Evolutionary conservation across 352 stramenopile genomes (phyloP).

Genomic region (Phytophthora hibernalis): DNA sequence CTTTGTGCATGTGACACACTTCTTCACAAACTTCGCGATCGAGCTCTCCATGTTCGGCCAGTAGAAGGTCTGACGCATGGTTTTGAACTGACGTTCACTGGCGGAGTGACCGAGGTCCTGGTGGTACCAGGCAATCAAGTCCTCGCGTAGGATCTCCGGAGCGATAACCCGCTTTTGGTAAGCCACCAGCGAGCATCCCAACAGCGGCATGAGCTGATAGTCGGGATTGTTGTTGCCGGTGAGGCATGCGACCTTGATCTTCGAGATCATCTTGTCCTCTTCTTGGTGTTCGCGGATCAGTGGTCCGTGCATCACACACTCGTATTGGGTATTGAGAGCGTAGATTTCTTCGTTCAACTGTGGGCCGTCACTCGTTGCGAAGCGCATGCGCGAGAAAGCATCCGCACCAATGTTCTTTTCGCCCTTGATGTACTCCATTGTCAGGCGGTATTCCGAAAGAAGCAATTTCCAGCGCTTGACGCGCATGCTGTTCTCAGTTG

Average conservation of each 20-base stretch:
- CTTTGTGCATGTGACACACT: not conserved
- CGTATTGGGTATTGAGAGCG: not conserved
- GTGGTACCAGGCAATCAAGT: conserved; percentile 8
- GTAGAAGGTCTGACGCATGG: not conserved
- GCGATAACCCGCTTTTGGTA: conserved; percentile 13
- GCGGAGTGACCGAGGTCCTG: not conserved
- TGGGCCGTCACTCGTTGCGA: not conserved
- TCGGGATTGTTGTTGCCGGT: conserved; percentile 16
- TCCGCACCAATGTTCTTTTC: conserved; percentile 1
- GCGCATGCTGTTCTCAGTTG: not conserved
- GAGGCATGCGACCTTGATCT: conserved; percentile 7
- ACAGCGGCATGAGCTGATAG: conserved; percentile 11
- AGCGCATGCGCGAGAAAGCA: conserved; percentile 1
- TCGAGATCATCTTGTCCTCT: conserved; percentile 1
- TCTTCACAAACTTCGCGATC: conserved; percentile 1
- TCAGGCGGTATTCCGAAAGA: conserved; percentile 5
- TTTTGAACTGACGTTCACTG: not conserved
- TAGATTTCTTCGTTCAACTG: not conserved
- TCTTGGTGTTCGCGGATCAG: conserved; percentile 12
- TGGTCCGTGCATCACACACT: conserved; percentile 10
- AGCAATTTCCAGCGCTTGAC: conserved; percentile 11
- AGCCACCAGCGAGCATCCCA: not conserved
- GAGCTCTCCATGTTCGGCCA: not conserved
- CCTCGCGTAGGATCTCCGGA: not conserved
- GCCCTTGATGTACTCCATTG: not conserved